Conservation (phyloP, 2,329 filamentous ascomycete species). For the Penicillium paneum region DNA sequence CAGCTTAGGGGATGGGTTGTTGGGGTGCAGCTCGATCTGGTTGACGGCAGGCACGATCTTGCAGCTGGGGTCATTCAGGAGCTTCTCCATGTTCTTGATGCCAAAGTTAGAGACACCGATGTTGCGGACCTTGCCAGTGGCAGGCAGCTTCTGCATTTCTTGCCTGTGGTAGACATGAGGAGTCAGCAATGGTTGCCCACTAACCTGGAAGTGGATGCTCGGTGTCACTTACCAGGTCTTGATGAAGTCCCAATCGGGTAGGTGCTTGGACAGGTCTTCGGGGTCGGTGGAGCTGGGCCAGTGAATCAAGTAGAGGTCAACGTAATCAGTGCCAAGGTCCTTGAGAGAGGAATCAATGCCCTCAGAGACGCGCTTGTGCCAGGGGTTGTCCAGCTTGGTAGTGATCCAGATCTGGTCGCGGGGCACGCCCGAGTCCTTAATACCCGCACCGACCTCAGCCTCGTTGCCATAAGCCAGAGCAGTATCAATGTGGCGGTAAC, state of each 20-base stretch:
- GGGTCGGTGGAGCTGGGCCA: conserved; percentile 59
- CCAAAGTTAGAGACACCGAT: conserved; percentile 86
- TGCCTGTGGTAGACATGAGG: conserved; percentile 18
- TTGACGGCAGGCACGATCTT: conserved; percentile 52
- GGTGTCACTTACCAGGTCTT: conserved; percentile 59
- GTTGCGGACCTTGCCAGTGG: conserved; percentile 64
- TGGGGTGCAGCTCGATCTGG: conserved; percentile 57
- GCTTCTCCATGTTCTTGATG: conserved; percentile 73
- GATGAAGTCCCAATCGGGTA: conserved; percentile 75
- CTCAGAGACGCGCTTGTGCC: conserved; percentile 59
- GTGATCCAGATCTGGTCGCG: conserved; percentile 65
- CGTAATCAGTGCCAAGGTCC: conserved; percentile 63
- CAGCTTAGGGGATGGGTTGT: conserved; percentile 66
- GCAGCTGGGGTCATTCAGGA: conserved; percentile 64
- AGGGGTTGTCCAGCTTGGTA: conserved; percentile 67
- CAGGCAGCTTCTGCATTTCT: conserved; percentile 46
- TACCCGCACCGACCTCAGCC: conserved; percentile 63
- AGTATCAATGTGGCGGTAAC: conserved; percentile 57
- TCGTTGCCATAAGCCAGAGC: conserved; percentile 60
- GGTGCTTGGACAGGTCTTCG: conserved; percentile 56
- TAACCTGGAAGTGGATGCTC: neutral
- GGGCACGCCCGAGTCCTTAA: conserved; percentile 64
- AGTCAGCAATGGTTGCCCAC: neutral
- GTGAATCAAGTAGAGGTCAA: conserved; percentile 72
- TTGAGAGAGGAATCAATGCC: conserved; percentile 62